Evolutionary conservation across 2,329 filamentous ascomycete genomes (phyloP).

Genomic region (Lachnellula cervina): DNA sequence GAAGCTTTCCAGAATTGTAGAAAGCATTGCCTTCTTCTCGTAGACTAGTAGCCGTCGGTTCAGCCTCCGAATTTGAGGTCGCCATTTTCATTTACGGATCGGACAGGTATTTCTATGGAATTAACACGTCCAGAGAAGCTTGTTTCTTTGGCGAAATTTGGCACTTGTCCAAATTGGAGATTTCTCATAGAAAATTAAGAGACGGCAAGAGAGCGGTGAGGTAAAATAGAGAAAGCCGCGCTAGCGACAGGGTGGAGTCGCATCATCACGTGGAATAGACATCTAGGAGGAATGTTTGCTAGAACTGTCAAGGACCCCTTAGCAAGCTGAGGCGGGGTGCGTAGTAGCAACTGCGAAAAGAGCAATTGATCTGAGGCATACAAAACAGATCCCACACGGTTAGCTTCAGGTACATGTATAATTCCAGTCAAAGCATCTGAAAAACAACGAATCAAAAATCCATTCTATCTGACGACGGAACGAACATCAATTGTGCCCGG

Average conservation of each 20-base stretch:
- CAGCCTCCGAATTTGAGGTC: background rate
- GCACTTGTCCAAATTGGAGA: background rate
- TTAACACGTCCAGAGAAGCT: background rate
- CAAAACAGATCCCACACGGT: background rate
- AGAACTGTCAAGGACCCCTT: background rate
- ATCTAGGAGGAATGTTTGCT: background rate
- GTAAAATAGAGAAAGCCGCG: background rate
- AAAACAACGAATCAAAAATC: background rate
- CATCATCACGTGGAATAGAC: background rate
- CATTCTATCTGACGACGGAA: background rate
- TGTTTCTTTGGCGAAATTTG: background rate
- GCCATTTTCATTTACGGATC: background rate
- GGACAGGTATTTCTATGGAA: background rate
- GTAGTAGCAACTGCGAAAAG: too few species aligned
- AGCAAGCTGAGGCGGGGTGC: too few species aligned
- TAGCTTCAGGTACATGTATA: background rate
- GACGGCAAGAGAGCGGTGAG: background rate
- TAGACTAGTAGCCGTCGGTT: background rate
- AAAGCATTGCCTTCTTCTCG: slow-evolving; percentile 6
- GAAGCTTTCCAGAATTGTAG: slow-evolving; percentile 2
- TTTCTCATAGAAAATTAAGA: background rate
- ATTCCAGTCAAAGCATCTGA: background rate
- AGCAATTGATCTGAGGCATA: background rate
- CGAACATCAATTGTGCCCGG: background rate
- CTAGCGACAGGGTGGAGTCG: background rate